Base-by-base conservation (phyloP, 495 filamentous ascomycete species). In the Aspergillus funiculosus region DNA sequence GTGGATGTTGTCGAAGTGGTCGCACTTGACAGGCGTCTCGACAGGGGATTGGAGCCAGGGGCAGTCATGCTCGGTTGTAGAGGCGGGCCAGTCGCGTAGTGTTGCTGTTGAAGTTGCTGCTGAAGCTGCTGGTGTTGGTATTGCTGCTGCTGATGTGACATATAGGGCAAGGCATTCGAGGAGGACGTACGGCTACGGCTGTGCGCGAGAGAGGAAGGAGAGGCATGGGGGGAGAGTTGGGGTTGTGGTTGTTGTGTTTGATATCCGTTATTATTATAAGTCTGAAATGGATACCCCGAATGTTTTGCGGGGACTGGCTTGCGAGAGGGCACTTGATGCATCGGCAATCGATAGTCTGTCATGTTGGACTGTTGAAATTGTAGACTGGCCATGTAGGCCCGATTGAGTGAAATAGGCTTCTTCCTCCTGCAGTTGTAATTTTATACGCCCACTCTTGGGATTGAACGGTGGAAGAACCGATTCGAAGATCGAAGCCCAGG, bases 21-120 rank as follows among this genome's bases (percentile, higher is more conserved):
- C 39, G 78, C 81, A 57, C 77, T 83, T n/a, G 83, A 87, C 35
- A 85, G 72, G 28, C 84, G 77, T 44, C 84, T 78, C 44, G 79
- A 64, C 54, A 69, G 77, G 14, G 62, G 53, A 39, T 61, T 68
- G 19, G 51, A 52, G 13, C 50, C 14, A 11, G 68, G 58, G 36
- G 56, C 50, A 21, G 52, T 58, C 64, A 66, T 64, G 20, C 54
- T 56, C 43, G 60, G 61, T 24, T 57, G 59, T 10, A 56, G 57
- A 9, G 51, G 54, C 10, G 57, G 62, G 36, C 52, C 48, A 39
- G 43, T 43, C 29, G 55, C 46, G 48, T 68, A 63, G 14, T 61
- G 53, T 46, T 58, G 57, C 18, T 59, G 35, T 2, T n/a, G n/a
- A n/a, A 10, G 18, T 32, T 32, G 40, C n/a, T 32, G 40, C n/a